Conservation (phyloP, 108 stramenopile species). For the Cyclotella kingstonii region DNA sequence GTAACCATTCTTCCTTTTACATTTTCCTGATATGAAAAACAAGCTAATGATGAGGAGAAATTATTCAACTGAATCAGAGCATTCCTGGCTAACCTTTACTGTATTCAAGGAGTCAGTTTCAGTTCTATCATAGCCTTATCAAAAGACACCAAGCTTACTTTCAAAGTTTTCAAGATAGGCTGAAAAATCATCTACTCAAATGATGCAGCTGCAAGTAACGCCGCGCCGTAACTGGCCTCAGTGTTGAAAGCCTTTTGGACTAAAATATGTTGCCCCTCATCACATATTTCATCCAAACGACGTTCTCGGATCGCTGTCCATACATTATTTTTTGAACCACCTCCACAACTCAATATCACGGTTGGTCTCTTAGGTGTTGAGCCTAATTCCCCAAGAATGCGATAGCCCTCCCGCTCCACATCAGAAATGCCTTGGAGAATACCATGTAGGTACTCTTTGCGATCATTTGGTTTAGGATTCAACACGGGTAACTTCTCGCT, state of each 20-base stretch:
- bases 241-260: constrained; percentile 71
- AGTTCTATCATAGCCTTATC: neutral
- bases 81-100: too few relatives aligned
- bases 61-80: too few relatives aligned
- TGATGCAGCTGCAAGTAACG: constrained; percentile 76
- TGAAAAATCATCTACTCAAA: constrained; percentile 18
- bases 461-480: constrained; percentile 59
- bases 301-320: constrained; percentile 82
- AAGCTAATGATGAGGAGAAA: too few relatives aligned
- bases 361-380: constrained; percentile 62
- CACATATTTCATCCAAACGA: constrained; percentile 47
- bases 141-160: neutral
- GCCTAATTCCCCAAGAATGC: constrained; percentile 76
- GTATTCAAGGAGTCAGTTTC: too few relatives aligned
- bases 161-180: neutral
- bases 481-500: constrained; percentile 69
- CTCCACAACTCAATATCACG: constrained; percentile 76
- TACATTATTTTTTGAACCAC: constrained; percentile 80
- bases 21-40: too few relatives aligned
- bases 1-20: too few relatives aligned
- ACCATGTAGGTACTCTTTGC: constrained; percentile 76
- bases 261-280: constrained; percentile 25
- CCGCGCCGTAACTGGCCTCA: constrained; percentile 91
- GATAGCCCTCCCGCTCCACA: constrained; percentile 79
- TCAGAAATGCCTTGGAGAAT: constrained; percentile 76